Conservation (phyloP, 352 stramenopile species). For the Pythium insidiosum region DNA sequence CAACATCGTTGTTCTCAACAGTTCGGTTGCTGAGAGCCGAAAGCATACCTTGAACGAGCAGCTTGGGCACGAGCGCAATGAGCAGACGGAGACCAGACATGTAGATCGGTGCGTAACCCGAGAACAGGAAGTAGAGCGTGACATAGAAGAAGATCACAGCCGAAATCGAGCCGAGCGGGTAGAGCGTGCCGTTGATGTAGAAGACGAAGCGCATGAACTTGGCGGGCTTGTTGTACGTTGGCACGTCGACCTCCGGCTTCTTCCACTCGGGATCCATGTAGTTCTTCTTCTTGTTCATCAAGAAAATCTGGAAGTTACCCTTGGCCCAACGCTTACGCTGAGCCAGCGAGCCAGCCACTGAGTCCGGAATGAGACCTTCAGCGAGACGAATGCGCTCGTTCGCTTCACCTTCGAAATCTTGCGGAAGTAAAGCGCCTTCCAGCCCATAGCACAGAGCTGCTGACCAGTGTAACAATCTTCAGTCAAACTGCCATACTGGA, state of each 20-base stretch:
- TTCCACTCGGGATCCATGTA: constrained; percentile 78
- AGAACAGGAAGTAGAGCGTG: constrained; percentile 83
- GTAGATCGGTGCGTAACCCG: constrained; percentile 76
- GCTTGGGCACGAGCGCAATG: constrained; percentile 57
- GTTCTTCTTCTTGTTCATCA: constrained; percentile 84
- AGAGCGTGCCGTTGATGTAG: constrained; percentile 79
- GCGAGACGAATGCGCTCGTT: constrained; percentile 67
- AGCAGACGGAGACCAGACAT: constrained; percentile 61
- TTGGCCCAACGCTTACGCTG: constrained; percentile 82
- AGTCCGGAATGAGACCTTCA: constrained; percentile 72
- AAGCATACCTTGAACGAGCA: constrained; percentile 64
- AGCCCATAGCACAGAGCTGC: constrained; percentile 68
- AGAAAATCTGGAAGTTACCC: constrained; percentile 74
- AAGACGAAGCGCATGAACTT: constrained; percentile 81
- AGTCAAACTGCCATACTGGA: constrained; percentile 80
- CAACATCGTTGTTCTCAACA: constrained; percentile 76
- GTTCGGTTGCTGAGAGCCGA: constrained; percentile 65
- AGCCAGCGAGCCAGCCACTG: constrained; percentile 64
- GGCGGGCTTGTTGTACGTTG: constrained; percentile 73
- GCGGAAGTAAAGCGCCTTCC: constrained; percentile 82
- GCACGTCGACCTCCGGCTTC: constrained; percentile 51
- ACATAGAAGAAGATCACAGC: constrained; percentile 82
- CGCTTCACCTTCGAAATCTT: constrained; percentile 83
- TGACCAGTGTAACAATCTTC: constrained; percentile 80
- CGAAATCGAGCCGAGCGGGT: constrained; percentile 67